Evolutionary conservation across 257 asterid species (phyloP).

Genomic region (Scutellaria minor): DNA sequence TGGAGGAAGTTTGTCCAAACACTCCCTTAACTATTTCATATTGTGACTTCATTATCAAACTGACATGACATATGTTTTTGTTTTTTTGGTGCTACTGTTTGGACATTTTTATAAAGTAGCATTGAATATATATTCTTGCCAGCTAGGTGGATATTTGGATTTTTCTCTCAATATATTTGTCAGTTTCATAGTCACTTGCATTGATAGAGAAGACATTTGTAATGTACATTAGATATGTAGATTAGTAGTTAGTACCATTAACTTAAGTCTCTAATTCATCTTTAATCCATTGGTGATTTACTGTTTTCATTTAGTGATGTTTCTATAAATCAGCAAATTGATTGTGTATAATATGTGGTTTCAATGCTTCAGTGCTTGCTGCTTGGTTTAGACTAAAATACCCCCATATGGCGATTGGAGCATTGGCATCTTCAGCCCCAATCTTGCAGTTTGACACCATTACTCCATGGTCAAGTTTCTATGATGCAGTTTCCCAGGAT

Average conservation of each 20-base stretch:
- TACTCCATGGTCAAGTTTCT: constrained; percentile 88
- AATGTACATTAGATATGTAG: neutral
- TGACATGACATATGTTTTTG: constrained; percentile 22
- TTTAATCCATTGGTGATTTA: no score
- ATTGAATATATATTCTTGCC: neutral
- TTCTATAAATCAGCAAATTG: no score
- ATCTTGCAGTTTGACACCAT: constrained; percentile 75
- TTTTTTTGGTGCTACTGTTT: neutral
- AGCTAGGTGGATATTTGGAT: neutral
- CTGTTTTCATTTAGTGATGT: no score
- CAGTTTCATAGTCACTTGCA: no score
- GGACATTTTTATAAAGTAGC: constrained; percentile 1
- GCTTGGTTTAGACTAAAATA: constrained; percentile 90
- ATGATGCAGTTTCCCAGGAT: constrained; percentile 83
- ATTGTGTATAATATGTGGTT: neutral
- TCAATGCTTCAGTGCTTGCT: constrained; percentile 64
- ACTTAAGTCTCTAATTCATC: neutral
- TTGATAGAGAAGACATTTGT: neutral
- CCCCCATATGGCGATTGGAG: constrained; percentile 78
- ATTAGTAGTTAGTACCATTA: neutral
- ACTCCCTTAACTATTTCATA: constrained; percentile 14
- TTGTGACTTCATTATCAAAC: constrained; percentile 14
- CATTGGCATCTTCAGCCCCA: constrained; percentile 90
- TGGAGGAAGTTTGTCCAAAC: constrained; percentile 72
- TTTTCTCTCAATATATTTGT: neutral